phyloP scores from a whole-genome alignment of 202 grass and related monocot species.

The Saccharum hybrid region DNA sequence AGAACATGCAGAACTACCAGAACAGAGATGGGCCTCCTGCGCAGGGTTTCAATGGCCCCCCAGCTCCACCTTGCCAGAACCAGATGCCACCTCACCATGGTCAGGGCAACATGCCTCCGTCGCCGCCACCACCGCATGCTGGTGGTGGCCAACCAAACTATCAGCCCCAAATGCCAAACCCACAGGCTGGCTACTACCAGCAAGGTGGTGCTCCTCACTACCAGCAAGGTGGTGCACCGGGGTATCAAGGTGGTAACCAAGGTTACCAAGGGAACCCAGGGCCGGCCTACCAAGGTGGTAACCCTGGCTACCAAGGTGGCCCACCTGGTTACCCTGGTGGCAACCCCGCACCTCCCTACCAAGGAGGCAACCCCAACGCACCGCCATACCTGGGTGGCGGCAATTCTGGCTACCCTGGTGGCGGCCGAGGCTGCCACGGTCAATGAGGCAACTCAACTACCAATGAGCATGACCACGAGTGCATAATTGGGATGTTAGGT shows the following conservation, averaged over 20 bases:
- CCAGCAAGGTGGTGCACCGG: constrained; percentile 42
- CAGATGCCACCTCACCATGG: constrained; percentile 38
- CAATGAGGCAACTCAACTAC: constrained; percentile 43
- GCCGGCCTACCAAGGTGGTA: constrained; percentile 30
- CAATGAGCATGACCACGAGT: constrained; percentile 20
- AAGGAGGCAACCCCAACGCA: constrained; percentile 36
- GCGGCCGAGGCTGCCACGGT: constrained; percentile 7
- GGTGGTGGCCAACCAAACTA: constrained; percentile 44
- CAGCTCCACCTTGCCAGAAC: constrained; percentile 39
- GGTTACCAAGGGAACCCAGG: constrained; percentile 45
- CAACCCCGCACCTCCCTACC: neutral
- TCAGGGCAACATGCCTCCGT: constrained; percentile 41
- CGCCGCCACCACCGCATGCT: constrained; percentile 12
- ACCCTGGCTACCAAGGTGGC: constrained; percentile 42
- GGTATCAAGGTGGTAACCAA: no score
- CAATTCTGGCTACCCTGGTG: neutral
- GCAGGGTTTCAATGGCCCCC: constrained; percentile 49
- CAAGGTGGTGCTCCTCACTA: constrained; percentile 47
- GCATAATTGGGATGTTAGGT: neutral
- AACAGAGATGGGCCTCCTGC: constrained; percentile 46
- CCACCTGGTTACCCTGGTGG: constrained; percentile 46
- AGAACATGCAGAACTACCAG: constrained; percentile 49
- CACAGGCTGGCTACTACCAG: constrained; percentile 41
- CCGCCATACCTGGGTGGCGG: neutral
- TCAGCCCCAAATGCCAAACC: constrained; percentile 48